phyloP scores from a whole-genome alignment of 169 alveolate species.

The Plasmodium sp. region DNA sequence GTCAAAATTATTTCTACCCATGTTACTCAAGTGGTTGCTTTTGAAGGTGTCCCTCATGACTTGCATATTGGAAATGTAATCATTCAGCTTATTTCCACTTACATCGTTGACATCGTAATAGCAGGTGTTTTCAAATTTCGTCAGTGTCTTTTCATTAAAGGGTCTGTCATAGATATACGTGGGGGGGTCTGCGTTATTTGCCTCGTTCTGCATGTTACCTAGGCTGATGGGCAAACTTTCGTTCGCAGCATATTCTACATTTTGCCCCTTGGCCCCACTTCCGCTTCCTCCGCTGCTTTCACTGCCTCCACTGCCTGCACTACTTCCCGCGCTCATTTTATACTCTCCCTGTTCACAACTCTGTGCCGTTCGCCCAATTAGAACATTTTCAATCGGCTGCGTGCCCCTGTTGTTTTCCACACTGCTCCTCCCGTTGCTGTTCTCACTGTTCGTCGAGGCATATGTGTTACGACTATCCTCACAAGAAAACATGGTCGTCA shows the following conservation, averaged over 20 bases:
- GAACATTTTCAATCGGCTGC: neutral
- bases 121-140: neutral
- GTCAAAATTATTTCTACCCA: neutral
- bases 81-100: slow-evolving; percentile 1
- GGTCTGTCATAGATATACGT: neutral
- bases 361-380: neutral
- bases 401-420: neutral
- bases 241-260: slow-evolving; percentile 6
- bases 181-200: neutral
- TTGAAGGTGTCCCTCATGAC: neutral
- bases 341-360: neutral
- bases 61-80: neutral
- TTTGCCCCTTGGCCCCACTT: neutral
- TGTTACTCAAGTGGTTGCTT: neutral
- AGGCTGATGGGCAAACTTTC: neutral
- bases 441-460: neutral
- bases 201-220: neutral
- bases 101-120: neutral
- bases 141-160: neutral
- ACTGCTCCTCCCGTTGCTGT: neutral
- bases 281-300: neutral
- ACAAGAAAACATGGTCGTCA: neutral
- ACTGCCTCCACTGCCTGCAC: neutral
- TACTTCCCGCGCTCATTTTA: neutral
- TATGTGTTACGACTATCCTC: neutral